Evolutionary conservation across 805 yeast species (phyloP).

Genomic region (Yamadazyma scolyti): DNA sequence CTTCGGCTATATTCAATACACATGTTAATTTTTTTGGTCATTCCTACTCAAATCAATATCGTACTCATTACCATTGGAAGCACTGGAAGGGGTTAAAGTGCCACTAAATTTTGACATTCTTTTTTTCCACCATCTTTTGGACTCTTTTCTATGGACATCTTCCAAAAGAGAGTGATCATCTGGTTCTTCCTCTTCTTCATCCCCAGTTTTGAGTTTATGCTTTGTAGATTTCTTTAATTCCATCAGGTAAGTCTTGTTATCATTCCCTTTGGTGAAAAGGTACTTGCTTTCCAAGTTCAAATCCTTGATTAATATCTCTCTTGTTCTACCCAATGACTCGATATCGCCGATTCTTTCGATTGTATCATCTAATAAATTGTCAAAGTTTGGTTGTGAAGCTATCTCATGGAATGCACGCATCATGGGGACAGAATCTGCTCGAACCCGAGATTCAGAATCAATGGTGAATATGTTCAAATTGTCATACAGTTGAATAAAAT

Average conservation of each 20-base stretch:
- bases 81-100: no score
- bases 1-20: no score
- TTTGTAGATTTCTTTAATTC: slow-evolving; percentile 7
- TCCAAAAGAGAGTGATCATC: slow-evolving; percentile 30
- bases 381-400: slow-evolving; percentile 66
- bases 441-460: slow-evolving; percentile 66
- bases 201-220: slow-evolving; percentile 11
- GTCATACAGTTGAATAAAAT: slow-evolving; percentile 72
- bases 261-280: slow-evolving; percentile 12
- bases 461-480: slow-evolving; percentile 75
- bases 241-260: slow-evolving; percentile 4
- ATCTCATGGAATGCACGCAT: slow-evolving; percentile 86
- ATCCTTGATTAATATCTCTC: slow-evolving; percentile 73
- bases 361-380: slow-evolving; percentile 61
- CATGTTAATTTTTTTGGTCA: no score
- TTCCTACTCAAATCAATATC: slow-evolving; percentile 10
- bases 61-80: slow-evolving; percentile 11
- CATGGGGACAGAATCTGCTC: slow-evolving; percentile 85
- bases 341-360: slow-evolving; percentile 67
- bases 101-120: slow-evolving; percentile 24
- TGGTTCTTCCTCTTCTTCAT: slow-evolving; percentile 12
- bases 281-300: slow-evolving; percentile 51
- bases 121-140: slow-evolving; percentile 51
- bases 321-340: slow-evolving; percentile 72
- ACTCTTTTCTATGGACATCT: slow-evolving; percentile 50